Base-by-base conservation (phyloP, 305 asterid genomes). In the Solanum hybrid region DNA sequence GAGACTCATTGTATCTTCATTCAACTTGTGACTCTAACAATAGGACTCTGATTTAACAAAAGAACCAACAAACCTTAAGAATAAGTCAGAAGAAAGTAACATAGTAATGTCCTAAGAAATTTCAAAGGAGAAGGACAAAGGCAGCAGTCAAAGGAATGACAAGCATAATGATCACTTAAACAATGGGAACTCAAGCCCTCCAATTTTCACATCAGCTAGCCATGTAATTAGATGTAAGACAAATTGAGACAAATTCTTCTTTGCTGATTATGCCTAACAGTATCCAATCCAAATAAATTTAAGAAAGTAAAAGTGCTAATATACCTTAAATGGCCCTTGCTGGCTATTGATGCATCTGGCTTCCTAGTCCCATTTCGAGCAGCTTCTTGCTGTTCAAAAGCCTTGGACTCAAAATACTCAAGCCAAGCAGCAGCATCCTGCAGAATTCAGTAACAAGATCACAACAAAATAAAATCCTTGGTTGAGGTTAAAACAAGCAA, bases 351-450 rank as follows among this genome's bases (percentile, higher is more conserved):
- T 86, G 99, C 96, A 92, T 97, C 98, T 79, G 99, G 99, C 91
- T 95, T 97, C 88, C 95, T 92, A 86, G 98, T 96, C 89, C 99
- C 99, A 89, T 96, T 96, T 91, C 98, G 95, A 93, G 96, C 97
- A 92, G 99, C 98, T 95, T 97, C 98, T 94, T 97, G 99, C 93
- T 96, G 99, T 92, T 97, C 99, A 90, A 96, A 93, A 91, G 98
- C 98, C 94, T 97, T 97, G 82, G 99, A 97, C 93, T 97, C 98
- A 87, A 97, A 97, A 91, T 96, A 96, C 92, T 97, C 98, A 40
- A 96, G 98, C 99, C 99, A 97, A 51, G 99, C 98, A 91, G 98
- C 98, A 60, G 98, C 99, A 91, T 97, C 99, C 99, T 95, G 94
- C 90, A 92, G 91, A 89, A 78, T 77, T 35, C 82, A 77, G 82